These are phyloP conservation scores for Zasmidium angulare DNA, from an alignment of 2,329 filamentous ascomycete genomes.

Conservation along the genomic window DNA sequence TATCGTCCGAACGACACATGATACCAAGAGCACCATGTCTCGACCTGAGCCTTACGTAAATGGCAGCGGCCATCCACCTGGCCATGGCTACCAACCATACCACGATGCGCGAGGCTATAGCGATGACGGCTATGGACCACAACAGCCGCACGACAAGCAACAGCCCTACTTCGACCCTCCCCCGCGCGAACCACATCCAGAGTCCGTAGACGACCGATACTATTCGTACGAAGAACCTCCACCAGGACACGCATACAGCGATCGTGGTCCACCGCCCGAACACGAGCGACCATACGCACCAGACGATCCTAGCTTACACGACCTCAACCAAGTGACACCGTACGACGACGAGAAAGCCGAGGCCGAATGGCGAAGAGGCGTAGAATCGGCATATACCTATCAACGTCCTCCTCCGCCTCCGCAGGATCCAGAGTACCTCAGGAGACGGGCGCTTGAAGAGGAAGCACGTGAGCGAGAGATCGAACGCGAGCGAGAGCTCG, in stretches of 20 bases:
- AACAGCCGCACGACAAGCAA: not conserved
- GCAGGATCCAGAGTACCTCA: constrained; percentile 9
- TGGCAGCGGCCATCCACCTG: not conserved
- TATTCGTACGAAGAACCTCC: not conserved
- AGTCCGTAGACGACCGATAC: not conserved
- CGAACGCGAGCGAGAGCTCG: constrained; percentile 4
- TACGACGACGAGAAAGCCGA: constrained; percentile 32
- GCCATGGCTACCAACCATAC: not conserved
- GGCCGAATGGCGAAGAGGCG: constrained; percentile 21
- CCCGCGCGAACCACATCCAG: not conserved
- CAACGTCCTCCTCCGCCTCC: constrained; percentile 14
- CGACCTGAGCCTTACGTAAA: not conserved
- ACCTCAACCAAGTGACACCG: constrained; percentile 18
- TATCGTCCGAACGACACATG: not conserved
- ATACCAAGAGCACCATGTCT: not conserved
- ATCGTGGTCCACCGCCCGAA: constrained; percentile 5
- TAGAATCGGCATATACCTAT: constrained; percentile 12
- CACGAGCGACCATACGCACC: constrained; percentile 1
- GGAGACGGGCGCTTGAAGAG: constrained; percentile 5
- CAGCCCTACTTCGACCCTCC: constrained; percentile 12
- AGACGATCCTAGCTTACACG: constrained; percentile 16
- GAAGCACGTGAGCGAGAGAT: constrained; percentile 6
- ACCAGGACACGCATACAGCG: constrained; percentile 7
- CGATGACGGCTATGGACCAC: not conserved
- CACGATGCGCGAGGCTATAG: not conserved